These are phyloP conservation scores for Xerocomellus dryophilus DNA, from an alignment of 768 basidiomycete species.

Conservation along the genomic window DNA sequence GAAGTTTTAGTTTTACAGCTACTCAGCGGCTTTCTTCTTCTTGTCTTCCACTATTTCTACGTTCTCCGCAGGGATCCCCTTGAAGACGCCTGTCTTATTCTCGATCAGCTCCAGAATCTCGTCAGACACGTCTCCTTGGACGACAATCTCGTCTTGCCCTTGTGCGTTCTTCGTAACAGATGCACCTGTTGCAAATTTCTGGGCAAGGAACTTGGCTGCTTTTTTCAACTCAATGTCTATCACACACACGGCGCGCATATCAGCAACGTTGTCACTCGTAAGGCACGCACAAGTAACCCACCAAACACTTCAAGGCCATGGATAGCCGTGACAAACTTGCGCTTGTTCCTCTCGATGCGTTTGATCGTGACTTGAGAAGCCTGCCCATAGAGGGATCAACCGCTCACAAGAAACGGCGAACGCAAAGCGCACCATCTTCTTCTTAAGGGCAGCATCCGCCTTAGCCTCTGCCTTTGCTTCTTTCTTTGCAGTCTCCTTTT, in stretches of 20 bases:
- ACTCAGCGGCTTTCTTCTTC: constrained; percentile 59
- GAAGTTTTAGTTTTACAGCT: constrained; percentile 5
- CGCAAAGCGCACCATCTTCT: constrained; percentile 57
- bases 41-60: constrained; percentile 75
- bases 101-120: constrained; percentile 85
- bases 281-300: constrained; percentile 17
- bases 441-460: constrained; percentile 79
- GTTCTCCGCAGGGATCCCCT: constrained; percentile 67
- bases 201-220: constrained; percentile 89
- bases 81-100: constrained; percentile 50
- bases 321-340: constrained; percentile 89
- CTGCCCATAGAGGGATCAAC: neutral
- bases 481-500: constrained; percentile 72
- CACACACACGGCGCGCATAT: neutral
- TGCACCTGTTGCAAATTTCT: constrained; percentile 91
- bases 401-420: neutral
- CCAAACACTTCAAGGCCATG: constrained; percentile 87
- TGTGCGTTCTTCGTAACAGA: constrained; percentile 90
- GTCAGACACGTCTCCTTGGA: constrained; percentile 92
- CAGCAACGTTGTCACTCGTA: neutral
- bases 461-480: constrained; percentile 81
- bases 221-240: constrained; percentile 88
- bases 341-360: constrained; percentile 91
- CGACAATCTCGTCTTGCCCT: constrained; percentile 91
- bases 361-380: constrained; percentile 75